Base-by-base conservation (phyloP, 2,329 filamentous ascomycete species). In the Lecanosticta acicola region DNA sequence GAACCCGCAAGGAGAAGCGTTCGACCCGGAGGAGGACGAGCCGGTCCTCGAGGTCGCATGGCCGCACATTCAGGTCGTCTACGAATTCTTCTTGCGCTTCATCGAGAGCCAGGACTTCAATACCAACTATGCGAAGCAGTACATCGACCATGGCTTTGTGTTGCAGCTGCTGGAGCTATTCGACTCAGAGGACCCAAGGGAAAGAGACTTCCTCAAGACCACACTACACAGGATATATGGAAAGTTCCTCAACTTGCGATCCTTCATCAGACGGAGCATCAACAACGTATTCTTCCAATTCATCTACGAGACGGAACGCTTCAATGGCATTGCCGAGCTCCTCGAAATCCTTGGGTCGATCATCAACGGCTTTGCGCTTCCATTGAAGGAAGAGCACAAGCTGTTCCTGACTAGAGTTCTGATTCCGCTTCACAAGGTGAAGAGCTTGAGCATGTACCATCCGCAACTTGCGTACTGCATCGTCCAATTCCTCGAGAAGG, bases 271-370 rank as follows among this genome's bases (percentile, higher is more conserved):
- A 64, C 83, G 93, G 60, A 98, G 93, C 46, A 98, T 98, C 78
- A 98, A 98, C 80, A 97, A 98, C 63, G 93, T 98, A 60, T 98
- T 98, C 73, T 98, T 98, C 78, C 93, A 98, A 66, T 98, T 98
- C 68, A 90, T 89, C 50, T 98, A 98, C 67, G 93, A 98, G 70
- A 98, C 93, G 3, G 93, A 98, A 69, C 81, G 93, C 48, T 97
- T 98, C 74, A 98, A 98, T 61, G 93, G 93, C 43, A 96, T 98
- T 62, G 93, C 93, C 2, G 93, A 98, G 68, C 75, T 98, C 21
- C 77, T 98, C 29, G 93, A 98, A 67, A 98, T 98, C 57, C 75
- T 98, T 41, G 93, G 93, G 21, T 97, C 93, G 55, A 98, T 98
- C 63, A 98, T 98, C 76, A 98, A 98, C 66, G 93, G 93, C 37